These are phyloP conservation scores for Shiraia bambusicola DNA, from an alignment of 2,329 filamentous ascomycete species.

Conservation along the genomic window DNA sequence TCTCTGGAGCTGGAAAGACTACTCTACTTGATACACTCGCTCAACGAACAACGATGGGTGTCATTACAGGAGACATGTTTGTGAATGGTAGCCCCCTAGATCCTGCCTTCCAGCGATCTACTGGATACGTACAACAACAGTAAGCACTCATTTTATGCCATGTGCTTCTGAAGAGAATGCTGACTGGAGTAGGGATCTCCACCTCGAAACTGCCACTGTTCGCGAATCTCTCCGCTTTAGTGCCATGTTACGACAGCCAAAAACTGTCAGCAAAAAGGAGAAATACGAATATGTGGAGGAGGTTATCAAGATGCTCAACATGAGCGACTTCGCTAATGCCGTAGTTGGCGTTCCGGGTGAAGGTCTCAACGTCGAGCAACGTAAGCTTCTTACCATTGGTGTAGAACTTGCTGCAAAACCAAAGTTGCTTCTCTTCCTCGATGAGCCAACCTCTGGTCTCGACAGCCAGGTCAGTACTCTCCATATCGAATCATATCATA, in stretches of 20 bases:
- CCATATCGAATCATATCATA: background rate
- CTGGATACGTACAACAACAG: constrained; percentile 45
- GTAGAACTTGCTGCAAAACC: constrained; percentile 72
- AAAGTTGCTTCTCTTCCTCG: constrained; percentile 61
- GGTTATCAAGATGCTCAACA: constrained; percentile 66
- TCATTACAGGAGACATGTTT: constrained; percentile 44
- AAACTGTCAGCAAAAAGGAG: constrained; percentile 55
- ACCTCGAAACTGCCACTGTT: constrained; percentile 43
- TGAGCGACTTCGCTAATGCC: constrained; percentile 67
- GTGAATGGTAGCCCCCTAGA: constrained; percentile 42
- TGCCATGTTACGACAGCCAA: constrained; percentile 52
- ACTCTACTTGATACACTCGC: constrained; percentile 43
- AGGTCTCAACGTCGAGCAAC: constrained; percentile 68
- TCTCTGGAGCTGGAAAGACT: constrained; percentile 43
- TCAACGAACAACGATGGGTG: constrained; percentile 39
- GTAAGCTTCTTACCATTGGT: constrained; percentile 70
- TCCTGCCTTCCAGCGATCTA: constrained; percentile 41
- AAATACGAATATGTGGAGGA: constrained; percentile 65
- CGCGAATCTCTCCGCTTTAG: constrained; percentile 41
- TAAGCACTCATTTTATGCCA: constrained; percentile 6
- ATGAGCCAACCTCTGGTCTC: constrained; percentile 61
- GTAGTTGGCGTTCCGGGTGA: constrained; percentile 64
- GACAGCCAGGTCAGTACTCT: constrained; percentile 51
- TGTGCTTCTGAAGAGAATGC: background rate
- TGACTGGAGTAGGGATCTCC: constrained; percentile 32